Evolutionary conservation across 192 early-diverging fungal species (phyloP).

Genomic region (Pilobolus umbonatus): DNA sequence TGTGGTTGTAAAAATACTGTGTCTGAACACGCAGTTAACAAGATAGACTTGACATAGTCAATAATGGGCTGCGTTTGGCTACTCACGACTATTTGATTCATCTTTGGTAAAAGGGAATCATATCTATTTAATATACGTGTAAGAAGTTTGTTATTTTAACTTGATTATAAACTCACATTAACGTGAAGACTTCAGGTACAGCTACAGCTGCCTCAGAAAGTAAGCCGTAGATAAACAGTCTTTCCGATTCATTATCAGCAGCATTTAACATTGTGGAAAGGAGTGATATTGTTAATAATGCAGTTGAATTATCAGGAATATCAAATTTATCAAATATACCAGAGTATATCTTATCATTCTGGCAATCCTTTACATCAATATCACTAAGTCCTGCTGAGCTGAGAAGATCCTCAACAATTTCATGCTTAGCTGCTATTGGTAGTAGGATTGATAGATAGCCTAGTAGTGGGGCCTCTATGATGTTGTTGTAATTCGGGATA

Average conservation of each 20-base stretch:
- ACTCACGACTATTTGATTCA: slow-evolving; percentile 63
- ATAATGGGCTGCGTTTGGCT: slow-evolving; percentile 59
- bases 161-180: slow-evolving; percentile 56
- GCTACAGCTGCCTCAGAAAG: slow-evolving; percentile 67
- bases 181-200: slow-evolving; percentile 66
- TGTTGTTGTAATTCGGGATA: slow-evolving; percentile 21
- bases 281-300: slow-evolving; percentile 56
- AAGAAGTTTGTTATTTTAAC: not conserved
- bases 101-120: slow-evolving; percentile 62
- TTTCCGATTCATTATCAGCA: slow-evolving; percentile 67
- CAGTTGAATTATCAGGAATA: slow-evolving; percentile 57
- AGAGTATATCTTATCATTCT: slow-evolving; percentile 46
- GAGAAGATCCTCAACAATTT: slow-evolving; percentile 49
- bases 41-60: slow-evolving; percentile 62
- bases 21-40: slow-evolving; percentile 60
- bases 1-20: slow-evolving; percentile 31
- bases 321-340: slow-evolving; percentile 62
- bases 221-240: slow-evolving; percentile 68
- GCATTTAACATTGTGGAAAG: slow-evolving; percentile 69
- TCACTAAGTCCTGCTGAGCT: slow-evolving; percentile 43
- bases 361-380: slow-evolving; percentile 36
- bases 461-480: slow-evolving; percentile 45
- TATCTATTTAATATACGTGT: slow-evolving; percentile 42
- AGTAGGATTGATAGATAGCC: slow-evolving; percentile 78
- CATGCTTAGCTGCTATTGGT: slow-evolving; percentile 63